phyloP scores from a whole-genome alignment of 495 filamentous ascomycete genomes.

The Penicillium waksmanii region DNA sequence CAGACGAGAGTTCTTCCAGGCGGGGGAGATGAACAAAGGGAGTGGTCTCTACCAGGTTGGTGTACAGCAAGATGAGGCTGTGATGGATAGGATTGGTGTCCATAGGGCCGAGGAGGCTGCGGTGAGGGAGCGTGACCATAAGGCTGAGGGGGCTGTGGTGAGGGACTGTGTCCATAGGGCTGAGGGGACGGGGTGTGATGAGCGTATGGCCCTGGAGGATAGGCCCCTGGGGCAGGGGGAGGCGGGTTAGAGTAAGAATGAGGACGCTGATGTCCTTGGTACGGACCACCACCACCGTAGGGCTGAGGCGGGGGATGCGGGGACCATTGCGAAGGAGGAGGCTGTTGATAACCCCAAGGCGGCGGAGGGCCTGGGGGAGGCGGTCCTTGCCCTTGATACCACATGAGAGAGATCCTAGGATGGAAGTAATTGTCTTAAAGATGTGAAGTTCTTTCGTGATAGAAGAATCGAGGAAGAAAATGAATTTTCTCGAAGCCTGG shows the following conservation, averaged over 20 bases:
- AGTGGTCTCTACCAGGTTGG: background rate
- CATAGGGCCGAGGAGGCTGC: conserved; percentile 21
- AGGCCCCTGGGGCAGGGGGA: background rate
- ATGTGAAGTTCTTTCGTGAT: conserved; percentile 1
- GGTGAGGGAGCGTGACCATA: conserved; percentile 24
- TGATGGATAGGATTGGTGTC: conserved; percentile 15
- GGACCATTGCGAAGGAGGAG: conserved; percentile 23
- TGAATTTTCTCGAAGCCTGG: conserved; percentile 6
- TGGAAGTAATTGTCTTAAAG: background rate
- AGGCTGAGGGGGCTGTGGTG: conserved; percentile 6
- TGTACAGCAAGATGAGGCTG: conserved; percentile 13
- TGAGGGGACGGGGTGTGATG: too few relatives aligned
- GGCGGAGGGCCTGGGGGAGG: conserved; percentile 27
- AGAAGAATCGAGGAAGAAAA: background rate
- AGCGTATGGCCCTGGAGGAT: conserved; percentile 11
- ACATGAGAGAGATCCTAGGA: conserved; percentile 29
- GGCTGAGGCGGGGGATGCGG: conserved; percentile 31
- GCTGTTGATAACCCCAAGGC: conserved; percentile 31
- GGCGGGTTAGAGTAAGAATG: background rate
- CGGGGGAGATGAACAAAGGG: conserved; percentile 1
- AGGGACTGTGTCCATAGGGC: background rate
- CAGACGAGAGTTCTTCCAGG: conserved; percentile 19
- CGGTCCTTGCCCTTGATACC: conserved; percentile 28
- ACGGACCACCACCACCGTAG: background rate
- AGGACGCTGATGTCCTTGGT: conserved; percentile 1